These are phyloP conservation scores for Paramyrothecium roridum DNA, from an alignment of 2,329 filamentous ascomycete genomes.

Conservation along the genomic window DNA sequence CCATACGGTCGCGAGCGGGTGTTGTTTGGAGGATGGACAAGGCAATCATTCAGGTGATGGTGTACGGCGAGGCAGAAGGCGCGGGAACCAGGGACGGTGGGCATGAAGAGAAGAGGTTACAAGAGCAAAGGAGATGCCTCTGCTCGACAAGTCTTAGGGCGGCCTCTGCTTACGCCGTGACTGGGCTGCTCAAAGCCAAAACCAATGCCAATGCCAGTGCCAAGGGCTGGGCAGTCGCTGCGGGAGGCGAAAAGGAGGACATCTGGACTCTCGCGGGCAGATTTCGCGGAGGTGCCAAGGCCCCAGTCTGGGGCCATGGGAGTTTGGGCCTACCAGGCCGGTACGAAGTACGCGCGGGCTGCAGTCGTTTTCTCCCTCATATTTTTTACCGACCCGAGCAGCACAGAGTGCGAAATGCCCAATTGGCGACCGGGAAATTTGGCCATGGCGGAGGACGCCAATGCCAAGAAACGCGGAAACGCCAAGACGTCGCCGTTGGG, in stretches of 20 bases:
- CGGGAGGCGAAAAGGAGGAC: background rate
- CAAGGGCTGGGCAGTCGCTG: conserved; percentile 1
- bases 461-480: background rate
- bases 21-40: background rate
- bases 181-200: background rate
- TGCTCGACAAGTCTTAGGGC: background rate
- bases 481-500: background rate
- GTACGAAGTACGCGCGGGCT: background rate
- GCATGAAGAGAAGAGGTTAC: background rate
- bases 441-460: background rate
- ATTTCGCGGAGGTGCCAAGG: background rate
- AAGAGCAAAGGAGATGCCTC: background rate
- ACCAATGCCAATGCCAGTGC: conserved; percentile 1
- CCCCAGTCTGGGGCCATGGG: background rate
- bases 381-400: background rate
- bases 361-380: background rate
- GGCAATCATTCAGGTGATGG: background rate
- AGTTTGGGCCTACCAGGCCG: background rate
- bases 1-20: no score
- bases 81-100: background rate
- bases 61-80: background rate
- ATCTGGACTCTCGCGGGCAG: background rate
- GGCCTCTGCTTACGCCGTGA: background rate
- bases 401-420: background rate
- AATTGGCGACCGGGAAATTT: background rate